Evolutionary conservation across 2,329 filamentous ascomycete genomes (phyloP).

Genomic region (Aureobasidium sp.): DNA sequence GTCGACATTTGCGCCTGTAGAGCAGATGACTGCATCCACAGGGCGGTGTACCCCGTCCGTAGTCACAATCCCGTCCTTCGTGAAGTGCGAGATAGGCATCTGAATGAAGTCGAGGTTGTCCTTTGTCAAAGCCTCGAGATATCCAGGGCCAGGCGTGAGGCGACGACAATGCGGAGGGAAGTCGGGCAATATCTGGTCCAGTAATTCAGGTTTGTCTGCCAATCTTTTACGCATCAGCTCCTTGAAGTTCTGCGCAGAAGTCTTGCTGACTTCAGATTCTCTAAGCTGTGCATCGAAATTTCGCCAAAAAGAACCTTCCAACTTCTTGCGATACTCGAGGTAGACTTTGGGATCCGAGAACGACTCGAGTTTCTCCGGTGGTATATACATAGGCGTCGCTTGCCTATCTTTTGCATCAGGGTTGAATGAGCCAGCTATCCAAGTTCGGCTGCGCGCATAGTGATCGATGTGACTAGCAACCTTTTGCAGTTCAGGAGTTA

Average conservation of each 20-base stretch:
- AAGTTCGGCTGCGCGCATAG: constrained; percentile 57
- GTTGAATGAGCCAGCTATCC: constrained; percentile 57
- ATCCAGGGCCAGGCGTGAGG: constrained; percentile 39
- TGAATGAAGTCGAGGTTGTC: constrained; percentile 44
- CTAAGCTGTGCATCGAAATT: constrained; percentile 32
- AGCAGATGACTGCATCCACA: constrained; percentile 56
- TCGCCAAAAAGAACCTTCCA: constrained; percentile 50
- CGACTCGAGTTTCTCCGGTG: constrained; percentile 43
- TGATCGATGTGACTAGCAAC: constrained; percentile 45
- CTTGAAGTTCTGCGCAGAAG: constrained; percentile 9
- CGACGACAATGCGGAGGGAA: constrained; percentile 36
- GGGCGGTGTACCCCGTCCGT: constrained; percentile 47
- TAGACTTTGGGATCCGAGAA: constrained; percentile 57
- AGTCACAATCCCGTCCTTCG: constrained; percentile 51
- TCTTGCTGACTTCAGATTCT: constrained; percentile 26
- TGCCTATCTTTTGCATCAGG: constrained; percentile 35
- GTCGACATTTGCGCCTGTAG: constrained; percentile 22
- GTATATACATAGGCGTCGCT: constrained; percentile 47
- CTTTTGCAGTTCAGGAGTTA: constrained; percentile 42
- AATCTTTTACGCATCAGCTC: constrained; percentile 45
- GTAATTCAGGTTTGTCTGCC: constrained; percentile 38
- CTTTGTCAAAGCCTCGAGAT: constrained; percentile 25
- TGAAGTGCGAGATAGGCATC: constrained; percentile 48
- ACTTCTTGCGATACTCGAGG: constrained; percentile 35
- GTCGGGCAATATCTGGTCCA: constrained; percentile 29